Evolutionary conservation across 345 rosid genomes (phyloP), one percentile per base, ranked within the genome.

Genomic region (Gossypium sturtianum): DNA sequence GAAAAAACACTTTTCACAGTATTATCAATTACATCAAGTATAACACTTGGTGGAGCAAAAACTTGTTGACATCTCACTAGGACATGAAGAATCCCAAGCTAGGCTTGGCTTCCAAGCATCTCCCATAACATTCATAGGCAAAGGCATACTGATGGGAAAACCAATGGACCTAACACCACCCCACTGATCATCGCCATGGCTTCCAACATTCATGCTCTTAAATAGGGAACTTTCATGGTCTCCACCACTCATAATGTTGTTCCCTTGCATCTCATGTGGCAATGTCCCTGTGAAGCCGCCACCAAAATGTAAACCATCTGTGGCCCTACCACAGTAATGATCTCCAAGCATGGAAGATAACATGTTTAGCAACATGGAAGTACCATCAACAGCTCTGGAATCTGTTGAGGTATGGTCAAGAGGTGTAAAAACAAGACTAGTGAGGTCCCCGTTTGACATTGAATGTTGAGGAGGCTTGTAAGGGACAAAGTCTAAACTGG

Each of bases 281-380:
- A 80, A 72, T 4, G 6, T 49, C 20, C 59, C 54, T 13, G 76
- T 57, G 61, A 74, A 74, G n/a, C 70, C 25, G 5, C 56, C 81
- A 1, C 54, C 66, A 27, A 77, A 70, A 45, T 75, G 73, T 47
- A 59, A 52, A 34, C 84, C 53, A 49, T 76, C 83, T 0, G 73
- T 73, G 20, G 25, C 71, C 2, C 69, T 48, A 22, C 41, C 7
- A 34, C 57, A 5, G 51, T 61, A 68, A 44, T 85, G 61, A 48
- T 86, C 86, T 77, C 88, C 91, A 19, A 87, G 77, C 74, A 82
- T 72, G 25, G 88, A 77, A 20, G 89, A 86, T 19, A 51, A 65
- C 63, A 58, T 58, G 38, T 82, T 86, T 54, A 84, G 79, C 70
- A 82, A 74, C 78, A 87, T 64, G 4, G 96, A 83, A 45, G 91